Conservation (phyloP, 306 rosid genomes). For the Dryas octopetala region DNA sequence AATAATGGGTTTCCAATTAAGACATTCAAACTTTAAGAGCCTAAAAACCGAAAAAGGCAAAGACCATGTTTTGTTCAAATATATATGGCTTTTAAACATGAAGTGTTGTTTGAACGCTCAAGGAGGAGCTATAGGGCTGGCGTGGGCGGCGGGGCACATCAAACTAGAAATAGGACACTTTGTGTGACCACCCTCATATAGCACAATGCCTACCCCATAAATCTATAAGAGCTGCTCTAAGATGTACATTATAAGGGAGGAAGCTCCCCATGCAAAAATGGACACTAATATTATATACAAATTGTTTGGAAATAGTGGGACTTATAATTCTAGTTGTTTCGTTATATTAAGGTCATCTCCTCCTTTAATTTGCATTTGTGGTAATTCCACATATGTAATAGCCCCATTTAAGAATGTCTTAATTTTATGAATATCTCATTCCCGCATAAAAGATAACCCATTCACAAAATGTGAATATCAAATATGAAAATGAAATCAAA, state of each 20-base stretch:
- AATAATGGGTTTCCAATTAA: not conserved
- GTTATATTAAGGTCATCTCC: too few species aligned
- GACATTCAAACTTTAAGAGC: constrained; percentile 27
- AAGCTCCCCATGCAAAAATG: not conserved
- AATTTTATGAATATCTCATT: too few species aligned
- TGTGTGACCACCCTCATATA: constrained; percentile 3
- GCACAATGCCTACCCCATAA: not conserved
- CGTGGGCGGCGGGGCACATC: constrained; percentile 33
- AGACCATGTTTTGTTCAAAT: constrained; percentile 20
- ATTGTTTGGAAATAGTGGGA: too few species aligned
- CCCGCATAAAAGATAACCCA: too few species aligned
- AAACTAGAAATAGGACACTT: constrained; percentile 19
- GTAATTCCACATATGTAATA: too few species aligned
- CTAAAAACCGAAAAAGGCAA: constrained; percentile 6
- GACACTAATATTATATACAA: too few species aligned
- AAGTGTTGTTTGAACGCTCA: constrained; percentile 22
- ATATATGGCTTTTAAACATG: constrained; percentile 16
- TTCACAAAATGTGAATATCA: too few species aligned
- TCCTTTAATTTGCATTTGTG: too few species aligned
- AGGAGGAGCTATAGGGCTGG: constrained; percentile 11
- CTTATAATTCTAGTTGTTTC: too few species aligned
- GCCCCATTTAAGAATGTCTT: too few species aligned
- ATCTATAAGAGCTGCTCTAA: too few species aligned
- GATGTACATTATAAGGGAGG: not conserved
- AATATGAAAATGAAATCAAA: too few species aligned